Base-by-base conservation (phyloP, 2,329 filamentous ascomycete genomes). In the Sclerotinia subarctica region DNA sequence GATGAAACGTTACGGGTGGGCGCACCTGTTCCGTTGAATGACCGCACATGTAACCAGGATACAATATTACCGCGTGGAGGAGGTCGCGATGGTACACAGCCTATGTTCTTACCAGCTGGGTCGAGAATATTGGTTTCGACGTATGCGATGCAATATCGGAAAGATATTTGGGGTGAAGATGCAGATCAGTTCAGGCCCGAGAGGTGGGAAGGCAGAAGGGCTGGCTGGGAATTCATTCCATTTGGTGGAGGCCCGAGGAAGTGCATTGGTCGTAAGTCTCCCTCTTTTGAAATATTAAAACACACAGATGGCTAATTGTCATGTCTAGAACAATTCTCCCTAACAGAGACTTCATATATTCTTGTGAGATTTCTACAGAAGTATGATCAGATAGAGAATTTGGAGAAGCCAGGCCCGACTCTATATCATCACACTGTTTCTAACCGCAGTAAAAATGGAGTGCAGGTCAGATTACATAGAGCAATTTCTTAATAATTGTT, bases 201-300 rank as follows among this genome's bases (percentile, higher is more conserved):
- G n/a, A 67, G 73, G 21, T 74, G 73, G 73, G 77, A 78, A 52
- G 82, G 82, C 15, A 73, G 85, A 1, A 93, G 88, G 0, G 71
- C 86, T 0, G 79, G 85, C 49, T 91, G 94, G 79, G 92, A 91
- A 0, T 92, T 91, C 69, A 89, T 91, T 57, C 90, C 89, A 0
- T 95, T 95, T 75, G 91, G 88, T 71, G 81, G 87, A 24, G 90
- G 90, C 0, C 88, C 90, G 0, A 80, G 90, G 3, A 84, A 88
- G 0, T 92, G 90, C 69, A 90, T 95, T 0, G 92, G 92, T 72
- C 78, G 57, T 74, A 74, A 71, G 76, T 77, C 51, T 73, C 42
- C 58, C 21, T 6, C 35, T 17, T 47, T n/a, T 24, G 42, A 47
- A 19, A 47, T 57, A 0, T 19, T 26, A 44, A n/a, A 7, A 59